Conservation (phyloP, 805 yeast species). For the Candida koratica region DNA sequence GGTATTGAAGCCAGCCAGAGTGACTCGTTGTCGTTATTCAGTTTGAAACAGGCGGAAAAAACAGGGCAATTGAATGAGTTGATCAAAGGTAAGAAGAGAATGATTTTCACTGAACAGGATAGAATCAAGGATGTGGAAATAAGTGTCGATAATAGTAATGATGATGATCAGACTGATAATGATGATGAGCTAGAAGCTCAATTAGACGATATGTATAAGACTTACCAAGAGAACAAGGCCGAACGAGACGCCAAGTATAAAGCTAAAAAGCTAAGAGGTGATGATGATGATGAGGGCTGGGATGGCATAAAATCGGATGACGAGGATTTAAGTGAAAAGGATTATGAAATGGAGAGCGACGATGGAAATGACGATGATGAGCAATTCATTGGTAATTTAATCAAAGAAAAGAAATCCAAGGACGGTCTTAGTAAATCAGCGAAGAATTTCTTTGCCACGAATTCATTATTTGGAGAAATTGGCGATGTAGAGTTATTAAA, state of each 20-base stretch:
- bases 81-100: slow-evolving; percentile 68
- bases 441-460: slow-evolving; percentile 38
- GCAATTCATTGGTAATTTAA: slow-evolving; percentile 56
- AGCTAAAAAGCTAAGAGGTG: slow-evolving; percentile 73
- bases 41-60: slow-evolving; percentile 78
- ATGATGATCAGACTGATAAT: slow-evolving; percentile 44
- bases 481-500: slow-evolving; percentile 49
- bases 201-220: slow-evolving; percentile 75
- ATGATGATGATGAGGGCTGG: slow-evolving; percentile 73
- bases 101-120: slow-evolving; percentile 58
- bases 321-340: slow-evolving; percentile 37
- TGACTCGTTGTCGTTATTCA: slow-evolving; percentile 78
- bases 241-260: slow-evolving; percentile 66
- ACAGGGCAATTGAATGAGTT: slow-evolving; percentile 75
- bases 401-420: slow-evolving; percentile 45
- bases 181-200: slow-evolving; percentile 70
- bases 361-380: slow-evolving; percentile 59
- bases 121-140: slow-evolving; percentile 53
- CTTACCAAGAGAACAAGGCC: slow-evolving; percentile 61
- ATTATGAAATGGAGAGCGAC: slow-evolving; percentile 37
- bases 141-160: slow-evolving; percentile 49
- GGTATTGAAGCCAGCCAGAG: slow-evolving; percentile 87
- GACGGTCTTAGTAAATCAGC: slow-evolving; percentile 34
- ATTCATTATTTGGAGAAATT: slow-evolving; percentile 36
- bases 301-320: slow-evolving; percentile 60